Evolutionary conservation across 768 basidiomycete species (phyloP).

Genomic region (Russula sp.): DNA sequence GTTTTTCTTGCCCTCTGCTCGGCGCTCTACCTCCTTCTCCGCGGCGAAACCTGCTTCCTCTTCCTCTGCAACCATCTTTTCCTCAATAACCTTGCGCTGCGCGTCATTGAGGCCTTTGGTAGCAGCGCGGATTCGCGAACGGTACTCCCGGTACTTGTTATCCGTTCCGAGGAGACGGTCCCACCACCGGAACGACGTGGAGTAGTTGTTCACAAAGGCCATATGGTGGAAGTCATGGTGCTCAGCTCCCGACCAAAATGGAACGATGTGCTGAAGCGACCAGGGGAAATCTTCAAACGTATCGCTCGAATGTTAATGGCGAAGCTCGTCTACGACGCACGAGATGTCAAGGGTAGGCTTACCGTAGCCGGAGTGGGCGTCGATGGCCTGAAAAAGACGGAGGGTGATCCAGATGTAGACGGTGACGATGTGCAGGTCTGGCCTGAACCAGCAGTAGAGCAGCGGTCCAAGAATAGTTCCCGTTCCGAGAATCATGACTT

Average conservation of each 20-base stretch:
- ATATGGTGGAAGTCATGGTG: constrained; percentile 99
- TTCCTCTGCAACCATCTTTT: constrained; percentile 57
- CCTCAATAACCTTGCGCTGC: constrained; percentile 51
- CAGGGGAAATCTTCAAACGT: constrained; percentile 83
- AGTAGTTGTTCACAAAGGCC: constrained; percentile 91
- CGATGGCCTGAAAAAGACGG: constrained; percentile 94
- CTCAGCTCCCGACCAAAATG: constrained; percentile 97
- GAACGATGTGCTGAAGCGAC: constrained; percentile 87
- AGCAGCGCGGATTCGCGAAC: constrained; percentile 55
- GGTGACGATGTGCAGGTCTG: constrained; percentile 83
- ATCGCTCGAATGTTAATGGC: not conserved
- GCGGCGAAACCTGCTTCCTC: constrained; percentile 68
- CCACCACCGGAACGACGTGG: constrained; percentile 92
- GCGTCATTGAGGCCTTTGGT: constrained; percentile 40
- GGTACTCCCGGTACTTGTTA: constrained; percentile 79
- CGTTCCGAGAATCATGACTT: constrained; percentile 89
- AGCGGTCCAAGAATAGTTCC: constrained; percentile 89
- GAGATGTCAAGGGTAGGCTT: not conserved
- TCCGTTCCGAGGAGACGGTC: constrained; percentile 90
- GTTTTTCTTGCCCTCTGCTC: constrained; percentile 24
- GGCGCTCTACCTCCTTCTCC: constrained; percentile 44
- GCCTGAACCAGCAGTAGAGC: constrained; percentile 72
- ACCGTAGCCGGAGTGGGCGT: constrained; percentile 97
- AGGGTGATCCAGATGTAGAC: constrained; percentile 93
- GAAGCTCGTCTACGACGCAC: not conserved